A percentile compares a stretch with the other conserved stretches of the same genome.
These are phyloP conservation scores for Kodamaea kaohsiungensis DNA, from an alignment of 805 yeast genomes.

Conservation along the genomic window DNA sequence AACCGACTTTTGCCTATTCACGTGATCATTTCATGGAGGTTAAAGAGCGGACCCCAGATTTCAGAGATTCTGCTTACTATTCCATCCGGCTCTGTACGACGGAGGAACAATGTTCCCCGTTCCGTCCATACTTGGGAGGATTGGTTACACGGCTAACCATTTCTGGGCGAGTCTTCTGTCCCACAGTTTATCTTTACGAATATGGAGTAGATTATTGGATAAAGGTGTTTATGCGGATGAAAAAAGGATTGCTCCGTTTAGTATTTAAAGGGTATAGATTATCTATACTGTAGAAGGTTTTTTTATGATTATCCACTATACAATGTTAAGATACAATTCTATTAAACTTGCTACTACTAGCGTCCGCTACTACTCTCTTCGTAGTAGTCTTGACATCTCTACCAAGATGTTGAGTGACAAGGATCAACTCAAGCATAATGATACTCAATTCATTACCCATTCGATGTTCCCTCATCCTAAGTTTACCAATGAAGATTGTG, in stretches of 20 bases:
- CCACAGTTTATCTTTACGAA: no score
- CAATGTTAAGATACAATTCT: background rate
- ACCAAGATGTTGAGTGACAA: conserved; percentile 26
- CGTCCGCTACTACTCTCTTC: background rate
- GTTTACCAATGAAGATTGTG: conserved; percentile 32
- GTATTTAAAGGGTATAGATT: background rate
- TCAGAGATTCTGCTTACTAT: background rate
- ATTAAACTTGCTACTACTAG: conserved; percentile 1
- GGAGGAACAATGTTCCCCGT: background rate
- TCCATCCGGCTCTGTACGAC: background rate
- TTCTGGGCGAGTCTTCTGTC: no score
- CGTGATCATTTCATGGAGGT: background rate
- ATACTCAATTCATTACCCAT: conserved; percentile 38
- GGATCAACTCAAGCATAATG: conserved; percentile 28
- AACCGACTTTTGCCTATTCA: background rate
- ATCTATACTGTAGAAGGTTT: background rate
- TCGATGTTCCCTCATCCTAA: conserved; percentile 40
- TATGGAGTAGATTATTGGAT: background rate
- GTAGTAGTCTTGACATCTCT: conserved; percentile 20
- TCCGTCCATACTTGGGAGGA: background rate
- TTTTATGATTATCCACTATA: background rate
- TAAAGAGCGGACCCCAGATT: background rate
- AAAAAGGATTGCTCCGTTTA: background rate
- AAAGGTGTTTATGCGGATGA: background rate
- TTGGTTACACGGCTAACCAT: background rate